Percentiles rank a stretch among this genome's conserved stretches.
Conservation (phyloP, 1,284 basidiomycete species). For the Neonothopanus nambi region DNA sequence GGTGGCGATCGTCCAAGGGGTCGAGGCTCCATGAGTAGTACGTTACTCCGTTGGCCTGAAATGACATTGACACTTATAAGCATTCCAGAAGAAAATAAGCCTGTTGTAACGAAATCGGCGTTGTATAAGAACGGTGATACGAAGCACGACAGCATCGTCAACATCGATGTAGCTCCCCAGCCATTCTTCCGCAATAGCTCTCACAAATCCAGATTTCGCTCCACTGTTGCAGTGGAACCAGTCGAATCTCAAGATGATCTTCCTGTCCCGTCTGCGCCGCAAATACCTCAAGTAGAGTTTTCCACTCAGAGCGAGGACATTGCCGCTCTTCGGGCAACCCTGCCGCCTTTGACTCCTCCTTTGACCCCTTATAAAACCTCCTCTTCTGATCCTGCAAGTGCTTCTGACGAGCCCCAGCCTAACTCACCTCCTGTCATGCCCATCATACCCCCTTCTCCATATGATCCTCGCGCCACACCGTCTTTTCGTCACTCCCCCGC, state of each 20-base stretch:
- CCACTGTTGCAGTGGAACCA: background rate
- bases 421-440: constrained; percentile 28
- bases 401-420: constrained; percentile 21
- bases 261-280: background rate
- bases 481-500: constrained; percentile 74
- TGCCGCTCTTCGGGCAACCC: too few relatives aligned
- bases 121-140: constrained; percentile 3
- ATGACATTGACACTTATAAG: constrained; percentile 26
- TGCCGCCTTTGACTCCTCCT: constrained; percentile 33
- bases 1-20: constrained; percentile 59
- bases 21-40: constrained; percentile 55
- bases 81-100: constrained; percentile 42
- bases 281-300: too few relatives aligned
- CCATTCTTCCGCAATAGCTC: constrained; percentile 31
- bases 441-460: constrained; percentile 63
- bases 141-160: constrained; percentile 40
- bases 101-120: constrained; percentile 22
- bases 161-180: constrained; percentile 40
- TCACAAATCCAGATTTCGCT: constrained; percentile 42
- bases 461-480: constrained; percentile 69
- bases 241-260: background rate
- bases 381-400: constrained; percentile 31
- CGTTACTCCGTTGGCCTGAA: background rate
- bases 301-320: too few relatives aligned
- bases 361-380: constrained; percentile 36